These are phyloP conservation scores for Linaria vulgaris DNA, from an alignment of 257 asterid species.

Conservation along the genomic window DNA sequence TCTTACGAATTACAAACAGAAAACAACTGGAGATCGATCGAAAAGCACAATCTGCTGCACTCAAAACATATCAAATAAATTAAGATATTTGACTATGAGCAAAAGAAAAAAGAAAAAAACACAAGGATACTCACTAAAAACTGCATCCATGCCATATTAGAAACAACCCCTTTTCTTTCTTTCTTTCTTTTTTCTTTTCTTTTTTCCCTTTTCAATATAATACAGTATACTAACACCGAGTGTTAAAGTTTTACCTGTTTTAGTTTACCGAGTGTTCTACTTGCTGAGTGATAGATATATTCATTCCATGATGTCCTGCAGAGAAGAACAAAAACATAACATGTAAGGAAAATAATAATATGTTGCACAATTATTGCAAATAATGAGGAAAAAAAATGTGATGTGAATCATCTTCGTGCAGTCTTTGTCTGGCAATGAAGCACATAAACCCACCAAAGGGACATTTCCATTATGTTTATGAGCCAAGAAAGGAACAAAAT, in stretches of 20 bases:
- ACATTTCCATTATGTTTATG: slow-evolving; percentile 40
- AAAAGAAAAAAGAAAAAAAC: neutral
- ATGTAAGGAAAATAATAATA: slow-evolving; percentile 1
- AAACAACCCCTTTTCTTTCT: slow-evolving; percentile 23
- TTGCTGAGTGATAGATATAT: slow-evolving; percentile 42
- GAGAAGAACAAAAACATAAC: slow-evolving; percentile 13
- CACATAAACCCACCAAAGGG: slow-evolving; percentile 39
- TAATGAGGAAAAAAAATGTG: slow-evolving; percentile 31
- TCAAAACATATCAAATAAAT: slow-evolving; percentile 39
- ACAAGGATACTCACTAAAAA: slow-evolving; percentile 77
- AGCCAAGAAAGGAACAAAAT: slow-evolving; percentile 27
- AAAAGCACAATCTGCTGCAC: slow-evolving; percentile 40
- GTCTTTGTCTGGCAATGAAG: slow-evolving; percentile 35
- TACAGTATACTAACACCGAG: slow-evolving; percentile 46
- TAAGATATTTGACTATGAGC: slow-evolving; percentile 13
- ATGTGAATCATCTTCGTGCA: slow-evolving; percentile 38
- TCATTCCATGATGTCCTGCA: slow-evolving; percentile 50
- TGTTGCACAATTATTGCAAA: slow-evolving; percentile 22
- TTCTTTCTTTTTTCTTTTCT: slow-evolving; percentile 15
- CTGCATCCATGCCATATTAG: slow-evolving; percentile 73
- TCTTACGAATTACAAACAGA: slow-evolving; percentile 33
- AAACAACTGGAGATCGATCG: slow-evolving; percentile 28
- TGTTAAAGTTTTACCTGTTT: slow-evolving; percentile 21
- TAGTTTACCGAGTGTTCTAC: slow-evolving; percentile 48
- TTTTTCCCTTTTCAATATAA: slow-evolving; percentile 29